Evolutionary conservation across 306 rosid species (phyloP), one percentile per base, ranked within the genome.

Genomic region (Coriaria nepalensis): DNA sequence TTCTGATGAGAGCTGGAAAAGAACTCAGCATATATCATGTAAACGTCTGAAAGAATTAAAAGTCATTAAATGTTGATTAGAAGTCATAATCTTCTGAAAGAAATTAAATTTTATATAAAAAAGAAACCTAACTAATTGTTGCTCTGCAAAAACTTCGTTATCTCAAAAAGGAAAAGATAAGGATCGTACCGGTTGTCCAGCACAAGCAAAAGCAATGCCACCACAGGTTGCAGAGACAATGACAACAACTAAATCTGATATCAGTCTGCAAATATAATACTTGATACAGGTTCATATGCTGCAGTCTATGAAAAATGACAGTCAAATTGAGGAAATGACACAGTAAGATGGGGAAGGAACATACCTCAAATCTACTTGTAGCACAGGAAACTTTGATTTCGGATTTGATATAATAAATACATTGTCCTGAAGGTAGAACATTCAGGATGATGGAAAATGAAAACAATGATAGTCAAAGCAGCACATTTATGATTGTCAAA

Each of bases 201-300:
- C 93, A 79, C 87, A 92, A 52, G 96, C 96, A 64, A 92, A 85
- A 59, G 94, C 98, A 75, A 92, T 82, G 66, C 98, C 98, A 46
- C 96, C 87, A 65, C 94, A 92, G 12, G 98, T 79, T 36, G 98
- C 98, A 62, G 98, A 92, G 38, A 92, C 98, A 75, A 92, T 79
- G 63, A 85, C 96, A 54, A 82, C 86, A 37, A 92, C 98, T 14
- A 92, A 76, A 66, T 92, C 96, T 40, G 94, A 92, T 68, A 92
- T 82, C 80, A 92, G 74, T 67, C 94, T 85, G 75, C 54, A 73
- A 51, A 71, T 57, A 61, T 47, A 59, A 47, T 7, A 61, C 43
- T 46, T 69, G 49, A 52, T 67, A 56, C 37, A 66, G 45, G 59
- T 48, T 48, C 60, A 64, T 68, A 57, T 36, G 14, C 50, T 50